phyloP scores from a whole-genome alignment of 805 yeast genomes.

The Pichia gijzeniarum region DNA sequence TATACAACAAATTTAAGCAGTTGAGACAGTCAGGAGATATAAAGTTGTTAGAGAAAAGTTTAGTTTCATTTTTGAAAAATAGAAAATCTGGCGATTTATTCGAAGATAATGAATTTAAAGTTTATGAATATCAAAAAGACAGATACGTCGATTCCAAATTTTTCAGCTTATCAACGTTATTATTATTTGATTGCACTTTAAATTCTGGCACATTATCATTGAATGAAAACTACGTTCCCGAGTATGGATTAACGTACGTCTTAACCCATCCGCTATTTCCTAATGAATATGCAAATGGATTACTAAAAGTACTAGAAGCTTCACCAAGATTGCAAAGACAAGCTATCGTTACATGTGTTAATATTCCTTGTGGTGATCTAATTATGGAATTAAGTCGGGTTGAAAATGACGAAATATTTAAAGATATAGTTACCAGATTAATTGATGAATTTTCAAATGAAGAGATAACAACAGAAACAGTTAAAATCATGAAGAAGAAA shows the following conservation, averaged over 20 bases:
- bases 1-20: constrained; percentile 24
- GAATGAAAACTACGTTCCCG: constrained; percentile 39
- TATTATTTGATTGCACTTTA: constrained; percentile 32
- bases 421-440: constrained; percentile 61
- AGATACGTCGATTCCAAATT: constrained; percentile 56
- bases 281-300: constrained; percentile 42
- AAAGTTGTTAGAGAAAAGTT: constrained; percentile 25
- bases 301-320: constrained; percentile 44
- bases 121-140: constrained; percentile 61
- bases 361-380: constrained; percentile 57
- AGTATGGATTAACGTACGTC: constrained; percentile 58
- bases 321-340: constrained; percentile 67
- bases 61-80: constrained; percentile 27
- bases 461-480: constrained; percentile 47
- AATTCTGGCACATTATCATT: constrained; percentile 15
- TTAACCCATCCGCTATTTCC: constrained; percentile 89
- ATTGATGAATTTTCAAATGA: constrained; percentile 57
- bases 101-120: constrained; percentile 27
- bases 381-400: constrained; percentile 50
- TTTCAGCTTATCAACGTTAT: constrained; percentile 35
- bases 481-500: constrained; percentile 30
- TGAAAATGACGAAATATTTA: constrained; percentile 57
- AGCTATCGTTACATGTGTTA: constrained; percentile 74
- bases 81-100: constrained; percentile 2
- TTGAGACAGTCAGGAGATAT: constrained; percentile 22